Evolutionary conservation across 768 basidiomycete genomes (phyloP), one percentile per base, ranked within the genome.

Genomic region (Trichaptum fuscoviolaceum): DNA sequence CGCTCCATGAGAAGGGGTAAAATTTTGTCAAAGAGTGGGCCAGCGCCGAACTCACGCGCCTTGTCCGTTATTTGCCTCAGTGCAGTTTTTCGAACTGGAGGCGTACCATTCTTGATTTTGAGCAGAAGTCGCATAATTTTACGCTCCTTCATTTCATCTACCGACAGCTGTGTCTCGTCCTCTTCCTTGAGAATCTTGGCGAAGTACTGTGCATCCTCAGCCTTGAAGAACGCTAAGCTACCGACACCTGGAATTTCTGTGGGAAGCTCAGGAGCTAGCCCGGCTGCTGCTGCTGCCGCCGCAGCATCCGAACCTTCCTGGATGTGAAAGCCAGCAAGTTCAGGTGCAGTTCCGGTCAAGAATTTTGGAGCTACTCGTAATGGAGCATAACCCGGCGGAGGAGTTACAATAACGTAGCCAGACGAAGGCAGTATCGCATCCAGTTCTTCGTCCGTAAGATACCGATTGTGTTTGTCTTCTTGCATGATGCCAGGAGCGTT

Each of bases 41-140:
- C 97, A 36, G 97, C 96, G 63, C 97, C 96, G 67, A 99, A 98
- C 73, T 99, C 95, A 70, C 97, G 90, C 68, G 97, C 97, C 76
- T 98, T 97, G 84, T 99, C 97, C 18, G 97, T 99, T 72, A 99
- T 99, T 75, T 99, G 96, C 63, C 96, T 87, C 42, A 99, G 87
- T 15, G 97, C 97, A 1, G 96, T 95, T 78, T 99, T 99, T 66
- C 97, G 90, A 67, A 98, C 95, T 12, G 97, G 96, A 27, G 97
- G 97, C 2, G 96, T 99, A 62, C 97, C 97, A 74, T 99, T 99
- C 83, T 99, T 99, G 80, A 99, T 99, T 80, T 99, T 99, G 71
- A 99, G 85, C 64, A 99, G 82, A 25, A 99, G 80, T 26, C 97
- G 90, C 96, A 99, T 98, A 72, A 99, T 99, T 78, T 99, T 99